These are phyloP conservation scores for Alternaria sp. DNA, from an alignment of 2,329 filamentous ascomycete species.

Conservation along the genomic window DNA sequence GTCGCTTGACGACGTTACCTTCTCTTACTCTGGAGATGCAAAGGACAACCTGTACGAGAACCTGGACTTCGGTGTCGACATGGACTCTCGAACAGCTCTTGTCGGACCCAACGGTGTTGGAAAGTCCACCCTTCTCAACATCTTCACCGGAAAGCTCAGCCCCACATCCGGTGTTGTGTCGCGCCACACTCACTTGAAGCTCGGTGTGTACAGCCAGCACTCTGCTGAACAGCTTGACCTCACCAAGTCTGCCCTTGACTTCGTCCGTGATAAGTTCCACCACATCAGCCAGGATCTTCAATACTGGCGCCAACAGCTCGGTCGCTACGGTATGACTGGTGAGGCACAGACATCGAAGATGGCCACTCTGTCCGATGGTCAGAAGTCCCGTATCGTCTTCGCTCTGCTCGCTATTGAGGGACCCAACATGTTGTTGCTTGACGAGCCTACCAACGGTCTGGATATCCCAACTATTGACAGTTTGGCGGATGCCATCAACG, in stretches of 20 bases:
- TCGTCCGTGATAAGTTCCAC: constrained; percentile 93
- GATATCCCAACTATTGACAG: constrained; percentile 99
- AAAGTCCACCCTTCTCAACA: constrained; percentile 92
- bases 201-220: constrained; percentile 98
- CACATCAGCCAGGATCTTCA: constrained; percentile 95
- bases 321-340: constrained; percentile 89
- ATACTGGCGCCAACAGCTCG: constrained; percentile 98
- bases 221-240: constrained; percentile 97
- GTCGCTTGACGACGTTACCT: constrained; percentile 95
- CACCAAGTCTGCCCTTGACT: constrained; percentile 96
- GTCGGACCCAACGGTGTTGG: constrained; percentile 99
- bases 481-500: constrained; percentile 96
- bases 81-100: constrained; percentile 97
- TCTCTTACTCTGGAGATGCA: constrained; percentile 90
- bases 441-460: constrained; percentile 99
- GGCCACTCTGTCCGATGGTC: constrained; percentile 96
- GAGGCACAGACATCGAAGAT: constrained; percentile 96
- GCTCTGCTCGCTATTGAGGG: constrained; percentile 92
- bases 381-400: constrained; percentile 98
- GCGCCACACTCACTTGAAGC: constrained; percentile 96
- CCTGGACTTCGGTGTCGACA: constrained; percentile 97
- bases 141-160: constrained; percentile 95
- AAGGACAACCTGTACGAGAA: constrained; percentile 95
- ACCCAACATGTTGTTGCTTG: constrained; percentile 96
- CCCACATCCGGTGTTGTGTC: constrained; percentile 82